phyloP scores from a whole-genome alignment of 805 yeast genomes.

The Metschnikowia chrysomelidarum region DNA sequence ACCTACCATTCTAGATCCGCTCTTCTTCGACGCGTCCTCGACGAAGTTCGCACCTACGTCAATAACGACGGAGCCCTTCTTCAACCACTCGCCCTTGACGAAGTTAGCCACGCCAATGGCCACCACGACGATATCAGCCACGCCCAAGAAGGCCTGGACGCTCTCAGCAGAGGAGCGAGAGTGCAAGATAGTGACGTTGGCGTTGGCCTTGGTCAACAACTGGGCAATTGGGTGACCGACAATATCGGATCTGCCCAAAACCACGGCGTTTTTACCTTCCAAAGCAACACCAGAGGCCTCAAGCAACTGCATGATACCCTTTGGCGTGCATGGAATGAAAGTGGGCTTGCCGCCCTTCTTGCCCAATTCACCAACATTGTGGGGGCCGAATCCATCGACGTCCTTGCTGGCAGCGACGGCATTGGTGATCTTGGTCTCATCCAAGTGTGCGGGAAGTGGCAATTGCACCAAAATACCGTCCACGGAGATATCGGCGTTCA shows the following conservation, averaged over 20 bases:
- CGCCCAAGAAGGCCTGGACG: constrained; percentile 44
- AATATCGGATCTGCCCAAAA: constrained; percentile 80
- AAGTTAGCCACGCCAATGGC: constrained; percentile 74
- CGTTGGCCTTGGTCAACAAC: constrained; percentile 64
- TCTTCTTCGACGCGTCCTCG: constrained; percentile 61
- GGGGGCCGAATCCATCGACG: constrained; percentile 81
- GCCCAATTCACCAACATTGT: constrained; percentile 72
- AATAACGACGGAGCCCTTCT: constrained; percentile 63
- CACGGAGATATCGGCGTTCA: constrained; percentile 58
- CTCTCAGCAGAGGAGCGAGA: constrained; percentile 57
- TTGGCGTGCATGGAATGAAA: constrained; percentile 82
- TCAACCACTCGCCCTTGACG: constrained; percentile 74
- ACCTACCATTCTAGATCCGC: constrained; percentile 73
- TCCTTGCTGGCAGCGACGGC: constrained; percentile 68
- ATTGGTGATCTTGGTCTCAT: constrained; percentile 65
- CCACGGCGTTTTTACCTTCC: constrained; percentile 74
- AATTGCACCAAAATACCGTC: constrained; percentile 77
- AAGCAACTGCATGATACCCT: constrained; percentile 69
- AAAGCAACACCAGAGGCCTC: constrained; percentile 54
- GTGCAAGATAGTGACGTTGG: constrained; percentile 76
- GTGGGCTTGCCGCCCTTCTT: constrained; percentile 70
- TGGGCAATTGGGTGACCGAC: constrained; percentile 82
- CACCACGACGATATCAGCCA: constrained; percentile 75
- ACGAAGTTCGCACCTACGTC: constrained; percentile 84
- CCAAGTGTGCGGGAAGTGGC: constrained; percentile 70